Evolutionary conservation across 1,139 yeast genomes (phyloP), one percentile per base, ranked within the genome.

Genomic region (Sugiyamaella grinbergsii): DNA sequence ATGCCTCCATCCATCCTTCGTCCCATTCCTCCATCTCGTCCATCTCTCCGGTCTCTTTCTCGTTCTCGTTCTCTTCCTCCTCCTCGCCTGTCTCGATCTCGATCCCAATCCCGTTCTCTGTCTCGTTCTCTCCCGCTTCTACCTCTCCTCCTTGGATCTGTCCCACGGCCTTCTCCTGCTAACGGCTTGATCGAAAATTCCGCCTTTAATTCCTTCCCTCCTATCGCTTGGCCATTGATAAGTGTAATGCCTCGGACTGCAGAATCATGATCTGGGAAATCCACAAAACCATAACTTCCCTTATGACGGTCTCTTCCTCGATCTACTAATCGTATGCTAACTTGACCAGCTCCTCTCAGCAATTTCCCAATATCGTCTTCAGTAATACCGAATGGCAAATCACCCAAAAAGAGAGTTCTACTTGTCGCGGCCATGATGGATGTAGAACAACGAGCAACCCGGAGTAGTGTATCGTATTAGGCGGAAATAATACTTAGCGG

Each of bases 181-280:
- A 41, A 23, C 1, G 45, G 45, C 15, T 41, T 41, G 74, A 63
- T 83, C 2, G 66, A 61, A 51, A 62, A 84, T 23, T 89, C 86
- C 60, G 96, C 94, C 58, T 85, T 81, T 47, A 91, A 70, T 42
- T 73, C 73, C 55, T 95, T 73, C 53, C 81, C 80, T 0, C 96
- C 95, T 43, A 91, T 79, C 29, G 80, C 76, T 69, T 84, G 84
- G 58, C 88, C 85, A 67, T 86, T 87, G 59, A 91, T 72, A 69
- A 91, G 91, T 53, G 98, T 74, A 16, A 90, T 95, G 0, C 98
- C 98, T n/a, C 93, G 83, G 1, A 88, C 83, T 1, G 97, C 96
- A 0, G 96, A 85, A 59, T 87, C 96, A 4, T 62, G 58, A 50
- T 70, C 91, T 45, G 77, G 79, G 65, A 85, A 91, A 59, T 86